phyloP scores from a whole-genome alignment of 495 filamentous ascomycete species.

The Bathelium albidoporum region DNA sequence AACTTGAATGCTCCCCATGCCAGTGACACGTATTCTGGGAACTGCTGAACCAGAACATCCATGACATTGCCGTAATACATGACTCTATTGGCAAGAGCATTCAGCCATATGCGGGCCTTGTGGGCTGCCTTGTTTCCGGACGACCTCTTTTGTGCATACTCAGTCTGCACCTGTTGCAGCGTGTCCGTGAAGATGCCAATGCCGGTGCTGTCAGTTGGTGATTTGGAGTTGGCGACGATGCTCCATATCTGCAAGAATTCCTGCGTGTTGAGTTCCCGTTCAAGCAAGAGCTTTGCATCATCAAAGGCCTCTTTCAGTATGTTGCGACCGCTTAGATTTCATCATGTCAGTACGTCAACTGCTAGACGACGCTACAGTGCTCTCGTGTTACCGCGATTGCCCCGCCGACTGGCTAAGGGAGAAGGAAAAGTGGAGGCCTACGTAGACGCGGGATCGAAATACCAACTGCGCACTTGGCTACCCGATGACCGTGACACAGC shows the following conservation, averaged over 20 bases:
- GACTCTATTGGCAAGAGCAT: background rate
- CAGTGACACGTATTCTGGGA: slow-evolving; percentile 31
- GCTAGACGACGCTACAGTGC: background rate
- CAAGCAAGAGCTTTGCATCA: background rate
- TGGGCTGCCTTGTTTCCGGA: background rate
- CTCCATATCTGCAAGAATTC: background rate
- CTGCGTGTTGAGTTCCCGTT: background rate
- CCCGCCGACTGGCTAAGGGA: too few species aligned
- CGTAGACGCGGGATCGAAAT: background rate
- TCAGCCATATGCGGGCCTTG: background rate
- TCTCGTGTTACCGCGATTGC: too few species aligned
- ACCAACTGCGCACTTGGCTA: background rate
- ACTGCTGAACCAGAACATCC: slow-evolving; percentile 13
- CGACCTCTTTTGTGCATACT: background rate
- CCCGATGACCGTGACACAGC: too few species aligned
- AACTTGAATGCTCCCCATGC: slow-evolving; percentile 32
- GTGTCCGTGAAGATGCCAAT: background rate
- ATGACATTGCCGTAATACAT: slow-evolving; percentile 8
- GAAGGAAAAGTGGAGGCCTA: background rate
- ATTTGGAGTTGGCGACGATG: background rate
- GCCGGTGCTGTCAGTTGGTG: background rate
- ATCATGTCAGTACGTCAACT: background rate
- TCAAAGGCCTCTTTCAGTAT: background rate
- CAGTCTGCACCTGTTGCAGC: background rate
- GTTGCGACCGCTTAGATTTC: background rate